Evolutionary conservation across 805 yeast genomes (phyloP).

Genomic region (Metschnikowia aberdeeniae): DNA sequence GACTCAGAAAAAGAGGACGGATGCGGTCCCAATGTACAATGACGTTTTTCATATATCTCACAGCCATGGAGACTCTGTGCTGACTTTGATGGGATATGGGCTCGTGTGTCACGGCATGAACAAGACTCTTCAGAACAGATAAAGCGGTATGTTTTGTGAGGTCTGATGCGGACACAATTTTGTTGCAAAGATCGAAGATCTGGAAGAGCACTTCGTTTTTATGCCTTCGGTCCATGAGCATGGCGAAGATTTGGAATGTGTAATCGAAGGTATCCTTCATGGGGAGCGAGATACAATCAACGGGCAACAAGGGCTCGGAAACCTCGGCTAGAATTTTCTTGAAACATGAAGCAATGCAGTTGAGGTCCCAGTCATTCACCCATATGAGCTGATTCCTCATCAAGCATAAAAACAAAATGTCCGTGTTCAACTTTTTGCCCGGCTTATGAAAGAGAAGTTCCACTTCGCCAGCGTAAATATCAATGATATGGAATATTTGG

Average conservation of each 20-base stretch:
- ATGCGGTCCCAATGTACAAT: constrained; percentile 47
- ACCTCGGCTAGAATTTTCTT: constrained; percentile 48
- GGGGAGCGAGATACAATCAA: constrained; percentile 48
- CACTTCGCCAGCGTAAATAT: constrained; percentile 37
- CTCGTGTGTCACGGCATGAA: constrained; percentile 56
- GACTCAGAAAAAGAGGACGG: constrained; percentile 9
- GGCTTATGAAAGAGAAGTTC: constrained; percentile 54
- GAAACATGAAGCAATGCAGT: constrained; percentile 45
- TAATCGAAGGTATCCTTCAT: constrained; percentile 46
- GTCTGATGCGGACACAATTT: constrained; percentile 30
- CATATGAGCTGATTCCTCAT: constrained; percentile 51
- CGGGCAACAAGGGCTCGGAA: constrained; percentile 52
- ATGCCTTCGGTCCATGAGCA: constrained; percentile 25
- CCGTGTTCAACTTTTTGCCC: constrained; percentile 46
- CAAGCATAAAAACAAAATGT: constrained; percentile 46
- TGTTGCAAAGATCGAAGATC: constrained; percentile 35
- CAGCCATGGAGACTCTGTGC: constrained; percentile 48
- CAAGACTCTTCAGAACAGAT: constrained; percentile 44
- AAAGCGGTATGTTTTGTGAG: constrained; percentile 22
- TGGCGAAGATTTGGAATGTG: constrained; percentile 34
- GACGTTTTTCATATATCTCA: constrained; percentile 50
- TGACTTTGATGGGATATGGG: constrained; percentile 33
- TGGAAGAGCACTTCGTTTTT: constrained; percentile 38
- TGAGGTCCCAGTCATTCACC: constrained; percentile 55
- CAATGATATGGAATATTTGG: constrained; percentile 48